Evolutionary conservation across 2,329 filamentous ascomycete species (phyloP).

Genomic region (Trichoderma aggressivum): DNA sequence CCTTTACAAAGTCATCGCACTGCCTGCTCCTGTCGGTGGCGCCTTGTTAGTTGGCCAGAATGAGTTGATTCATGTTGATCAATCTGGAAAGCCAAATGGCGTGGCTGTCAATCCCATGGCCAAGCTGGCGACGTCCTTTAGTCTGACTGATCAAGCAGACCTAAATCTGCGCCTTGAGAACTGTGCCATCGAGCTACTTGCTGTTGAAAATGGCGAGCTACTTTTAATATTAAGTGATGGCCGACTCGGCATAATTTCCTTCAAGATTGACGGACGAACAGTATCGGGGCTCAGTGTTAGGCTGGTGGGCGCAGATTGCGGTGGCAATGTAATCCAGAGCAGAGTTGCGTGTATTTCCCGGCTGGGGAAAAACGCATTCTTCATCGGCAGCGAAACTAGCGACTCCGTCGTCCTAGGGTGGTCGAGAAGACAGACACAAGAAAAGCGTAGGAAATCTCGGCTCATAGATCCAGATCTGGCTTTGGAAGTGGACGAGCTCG

Average conservation of each 20-base stretch:
- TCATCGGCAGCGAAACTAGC: constrained; percentile 79
- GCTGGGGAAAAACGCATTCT: constrained; percentile 67
- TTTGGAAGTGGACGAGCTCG: constrained; percentile 50
- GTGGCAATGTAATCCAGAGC: constrained; percentile 59
- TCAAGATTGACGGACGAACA: constrained; percentile 84
- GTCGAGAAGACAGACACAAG: constrained; percentile 62
- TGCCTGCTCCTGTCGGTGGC: constrained; percentile 84
- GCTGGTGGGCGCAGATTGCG: constrained; percentile 58
- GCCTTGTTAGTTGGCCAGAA: constrained; percentile 83
- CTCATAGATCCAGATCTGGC: constrained; percentile 52
- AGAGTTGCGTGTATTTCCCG: constrained; percentile 66
- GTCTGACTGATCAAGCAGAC: constrained; percentile 80
- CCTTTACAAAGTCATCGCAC: constrained; percentile 73
- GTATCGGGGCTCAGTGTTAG: constrained; percentile 82
- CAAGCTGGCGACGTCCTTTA: constrained; percentile 76
- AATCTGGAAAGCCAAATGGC: constrained; percentile 89
- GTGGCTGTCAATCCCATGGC: constrained; percentile 91
- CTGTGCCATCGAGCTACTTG: constrained; percentile 73
- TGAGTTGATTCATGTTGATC: constrained; percentile 91
- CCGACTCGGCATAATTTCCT: constrained; percentile 69
- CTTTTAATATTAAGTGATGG: constrained; percentile 79
- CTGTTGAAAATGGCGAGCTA: constrained; percentile 74
- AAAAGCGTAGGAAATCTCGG: constrained; percentile 63
- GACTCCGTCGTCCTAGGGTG: constrained; percentile 82
- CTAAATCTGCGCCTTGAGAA: constrained; percentile 77